These are phyloP conservation scores for Harringtonia aguacate DNA, from an alignment of 2,329 filamentous ascomycete species.

Conservation along the genomic window DNA sequence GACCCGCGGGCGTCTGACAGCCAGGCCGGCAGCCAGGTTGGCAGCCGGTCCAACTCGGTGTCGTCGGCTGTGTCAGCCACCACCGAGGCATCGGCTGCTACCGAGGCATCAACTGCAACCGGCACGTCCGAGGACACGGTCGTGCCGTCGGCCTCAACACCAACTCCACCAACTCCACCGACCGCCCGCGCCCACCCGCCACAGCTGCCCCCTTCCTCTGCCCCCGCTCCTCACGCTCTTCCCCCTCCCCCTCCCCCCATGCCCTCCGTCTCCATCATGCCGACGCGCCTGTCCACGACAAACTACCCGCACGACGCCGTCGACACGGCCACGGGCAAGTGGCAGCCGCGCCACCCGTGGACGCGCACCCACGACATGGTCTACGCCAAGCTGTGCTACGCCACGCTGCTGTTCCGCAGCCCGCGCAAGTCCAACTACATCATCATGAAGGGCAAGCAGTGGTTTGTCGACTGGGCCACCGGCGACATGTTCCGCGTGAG, in stretches of 20 bases:
- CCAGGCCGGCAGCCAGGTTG: not conserved
- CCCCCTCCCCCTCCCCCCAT: not conserved
- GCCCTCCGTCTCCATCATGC: not conserved
- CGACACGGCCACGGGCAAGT: slow-evolving; percentile 41
- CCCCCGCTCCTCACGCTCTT: not conserved
- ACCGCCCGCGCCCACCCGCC: no score
- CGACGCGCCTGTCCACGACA: slow-evolving; percentile 30
- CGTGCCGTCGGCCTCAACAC: no score
- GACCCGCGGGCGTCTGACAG: slow-evolving; percentile 6
- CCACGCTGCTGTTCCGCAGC: slow-evolving; percentile 44
- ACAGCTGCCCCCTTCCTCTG: no score
- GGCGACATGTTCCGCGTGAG: slow-evolving; percentile 42
- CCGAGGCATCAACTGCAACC: no score
- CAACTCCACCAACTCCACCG: no score
- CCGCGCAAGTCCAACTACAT: slow-evolving; percentile 49
- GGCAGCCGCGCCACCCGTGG: slow-evolving; percentile 45
- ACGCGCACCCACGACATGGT: slow-evolving; percentile 44
- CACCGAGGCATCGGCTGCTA: no score
- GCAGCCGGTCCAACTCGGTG: not conserved
- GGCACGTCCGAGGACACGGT: not conserved
- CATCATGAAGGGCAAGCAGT: slow-evolving; percentile 44
- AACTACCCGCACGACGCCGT: slow-evolving; percentile 34
- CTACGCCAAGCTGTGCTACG: slow-evolving; percentile 50
- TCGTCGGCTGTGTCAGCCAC: no score
- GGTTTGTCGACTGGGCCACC: slow-evolving; percentile 49